These are phyloP conservation scores for Phytophthora pisi DNA, from an alignment of 352 stramenopile genomes.

Conservation along the genomic window DNA sequence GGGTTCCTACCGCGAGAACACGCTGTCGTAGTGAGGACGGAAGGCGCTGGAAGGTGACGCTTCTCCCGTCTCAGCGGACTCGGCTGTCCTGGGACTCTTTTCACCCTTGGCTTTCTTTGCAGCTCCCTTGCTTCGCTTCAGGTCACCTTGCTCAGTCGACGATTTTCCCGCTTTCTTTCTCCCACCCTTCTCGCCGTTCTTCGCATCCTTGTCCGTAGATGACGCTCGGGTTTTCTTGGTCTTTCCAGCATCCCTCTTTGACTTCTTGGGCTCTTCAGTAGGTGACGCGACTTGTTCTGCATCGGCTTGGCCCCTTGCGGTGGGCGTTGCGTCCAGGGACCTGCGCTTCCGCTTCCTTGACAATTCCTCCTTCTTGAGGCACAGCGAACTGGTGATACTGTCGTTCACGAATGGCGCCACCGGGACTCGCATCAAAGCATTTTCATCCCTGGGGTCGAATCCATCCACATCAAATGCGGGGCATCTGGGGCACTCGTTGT, in stretches of 20 bases:
- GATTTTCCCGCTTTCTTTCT: constrained; percentile 42
- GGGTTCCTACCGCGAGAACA: constrained; percentile 59
- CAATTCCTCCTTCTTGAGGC: constrained; percentile 41
- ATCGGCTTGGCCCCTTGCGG: constrained; percentile 9
- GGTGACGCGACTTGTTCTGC: constrained; percentile 13
- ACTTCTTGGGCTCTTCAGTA: constrained; percentile 45
- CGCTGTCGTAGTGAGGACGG: constrained; percentile 68
- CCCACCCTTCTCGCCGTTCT: constrained; percentile 43
- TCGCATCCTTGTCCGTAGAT: constrained; percentile 29
- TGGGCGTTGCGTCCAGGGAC: constrained; percentile 24
- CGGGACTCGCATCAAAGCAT: constrained; percentile 62
- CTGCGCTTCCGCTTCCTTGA: constrained; percentile 61
- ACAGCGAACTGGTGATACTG: constrained; percentile 62
- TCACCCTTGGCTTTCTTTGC: constrained; percentile 32
- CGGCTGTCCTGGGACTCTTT: constrained; percentile 25
- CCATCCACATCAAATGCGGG: constrained; percentile 67
- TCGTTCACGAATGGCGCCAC: constrained; percentile 55
- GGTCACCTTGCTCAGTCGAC: constrained; percentile 9
- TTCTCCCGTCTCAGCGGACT: constrained; percentile 16
- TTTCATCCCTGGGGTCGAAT: constrained; percentile 48
- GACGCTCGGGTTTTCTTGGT: constrained; percentile 32
- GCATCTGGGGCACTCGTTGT: constrained; percentile 70
- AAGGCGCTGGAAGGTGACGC: constrained; percentile 33
- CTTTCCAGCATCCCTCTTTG: constrained; percentile 44
- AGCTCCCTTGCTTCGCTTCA: constrained; percentile 20